Base-by-base conservation (phyloP, 2,329 filamentous ascomycete genomes). In the Ceratocystis smalleyi region DNA sequence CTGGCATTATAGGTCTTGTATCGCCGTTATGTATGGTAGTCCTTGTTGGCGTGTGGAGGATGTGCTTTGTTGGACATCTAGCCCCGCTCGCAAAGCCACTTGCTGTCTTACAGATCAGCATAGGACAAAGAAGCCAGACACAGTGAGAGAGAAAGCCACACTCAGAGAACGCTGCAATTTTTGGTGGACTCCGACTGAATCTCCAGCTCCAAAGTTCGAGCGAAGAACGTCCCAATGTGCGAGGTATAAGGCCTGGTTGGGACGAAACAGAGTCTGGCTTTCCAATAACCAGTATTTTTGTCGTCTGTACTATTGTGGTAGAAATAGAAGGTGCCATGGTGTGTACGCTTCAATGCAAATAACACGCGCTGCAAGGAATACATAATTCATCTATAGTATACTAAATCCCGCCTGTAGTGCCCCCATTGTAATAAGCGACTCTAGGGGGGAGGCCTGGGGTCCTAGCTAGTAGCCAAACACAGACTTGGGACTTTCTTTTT, bases 61-160 rank as follows among this genome's bases (percentile, higher is more conserved):
- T 57, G 54, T 57, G 54, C 54, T 57, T 30, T 57, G 54, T 19
- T 57, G 54, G 54, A 57, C 54, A 57, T 32, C 7, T 35, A n/a
- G 54, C 54, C 54, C 54, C 54, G 54, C 54, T 57, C 27, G 24
- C 27, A 35, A 35, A 57, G 54, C 10, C 54, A 19, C 17, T 51
- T 51, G 47, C 15, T 51, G 47, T 51, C 47, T 51, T 51, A 27
- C 22, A n/a, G 47, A 15, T 22, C 22, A 19, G n/a, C n/a, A 49
- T 49, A 22, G 35, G 10, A 40, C 35, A 40, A 40, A 40, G 35
- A 40, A 40, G 35, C 10, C 35, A 12, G 35, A 40, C 35, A 12
- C 1, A 15, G 35, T 22, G 47, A 51, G 47, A 27, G 27, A 27
- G 27, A n/a, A 10, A 7, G 47, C 47, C 47, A 51, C n/a, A 24